Base-by-base conservation (phyloP, 208 protist species). In the Borovskyia barvae region DNA sequence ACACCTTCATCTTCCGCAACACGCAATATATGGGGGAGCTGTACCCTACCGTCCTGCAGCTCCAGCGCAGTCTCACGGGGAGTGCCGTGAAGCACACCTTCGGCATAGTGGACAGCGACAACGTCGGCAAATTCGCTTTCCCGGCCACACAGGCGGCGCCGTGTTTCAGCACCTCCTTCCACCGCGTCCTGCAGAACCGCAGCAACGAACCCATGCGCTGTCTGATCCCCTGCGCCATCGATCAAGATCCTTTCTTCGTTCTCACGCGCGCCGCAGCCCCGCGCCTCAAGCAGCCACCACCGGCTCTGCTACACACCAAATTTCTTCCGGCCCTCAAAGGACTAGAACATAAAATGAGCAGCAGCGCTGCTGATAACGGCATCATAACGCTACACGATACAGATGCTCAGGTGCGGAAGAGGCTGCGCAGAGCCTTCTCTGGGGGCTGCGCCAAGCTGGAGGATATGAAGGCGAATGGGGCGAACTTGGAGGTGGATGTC, bases 1-100 rank as follows among this genome's bases (percentile, higher is more conserved):
- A 94, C 35, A 99, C 99, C 1, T 99, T 99, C 75, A 99, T 99
- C 51, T 99, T 99, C 63, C 93, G 94, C 50, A 98, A 99, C 82
- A 81, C 98, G 14, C 75, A 97, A 8, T 99, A 99, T 80, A 97
- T 99, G 73, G 87, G 90, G 2, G 62, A 85, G 35, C 80, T 99
- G 83, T 99, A 99, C 84, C 69, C 80, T 3, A 99, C 95, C 30
- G 89, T 99, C 14, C 66, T 97, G 2, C 41, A 68, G 45, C 92
- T 99, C 53, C 87, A 98, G 66, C 97, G 92, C 39, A 46, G 60
- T 50, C 58, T 98, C 37, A 99, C 96, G 4, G 66, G 71, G 51
- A 98, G 86, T 71, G 65, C 97, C 37, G 93, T 95, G 49, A 87
- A 90, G 68, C 76, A 89, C 63, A 98, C 97, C 12, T 97, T 99